Evolutionary conservation across 495 filamentous ascomycete species (phyloP), one percentile per base, ranked within the genome.

Genomic region (Penicillium riverlandense): DNA sequence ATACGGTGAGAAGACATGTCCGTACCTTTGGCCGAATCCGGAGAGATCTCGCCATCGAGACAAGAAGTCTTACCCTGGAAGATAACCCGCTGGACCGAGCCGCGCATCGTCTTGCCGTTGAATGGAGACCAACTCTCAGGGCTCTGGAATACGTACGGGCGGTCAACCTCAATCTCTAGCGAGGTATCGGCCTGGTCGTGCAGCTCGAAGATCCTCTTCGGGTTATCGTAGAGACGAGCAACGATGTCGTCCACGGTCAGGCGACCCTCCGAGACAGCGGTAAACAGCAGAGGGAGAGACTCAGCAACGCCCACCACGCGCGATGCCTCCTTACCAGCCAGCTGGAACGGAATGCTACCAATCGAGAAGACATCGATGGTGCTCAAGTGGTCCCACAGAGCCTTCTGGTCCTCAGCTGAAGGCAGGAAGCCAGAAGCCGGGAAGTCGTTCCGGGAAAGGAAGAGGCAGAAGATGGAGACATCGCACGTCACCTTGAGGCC

Each of bases 281-380:
- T 88, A 55, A 90, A 77, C 38, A 92, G 74, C 13, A 91, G 72
- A 33, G 87, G 87, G 43, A 92, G 67, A 6, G 86, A 75, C 56
- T 92, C 86, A 6, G 81, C 75, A 54, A 90, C 85, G 44, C 87
- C 87, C 36, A 79, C 67, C n/a, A 65, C 66, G 6, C 79, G 65
- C 9, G 79, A 71, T 33, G 72, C 71, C 40, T 80, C 74, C 45
- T 83, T 66, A 22, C 76, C 71, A 38, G 84, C 85, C 22, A 92
- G 67, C 63, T 90, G 85, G 66, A 82, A 91, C 3, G 87, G 87
- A 47, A 89, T 70, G 68, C 84, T 90, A 41, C 87, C 87, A 45
- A 90, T 75, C 1, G 86, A 88, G 75, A 91, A 90, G 53, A 86
- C 79, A 58, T 92, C 87, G 54, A 92, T 90, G 28, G 75, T 85